Conservation (phyloP, 2,329 filamentous ascomycete species). For the Fusarium sacchari region DNA sequence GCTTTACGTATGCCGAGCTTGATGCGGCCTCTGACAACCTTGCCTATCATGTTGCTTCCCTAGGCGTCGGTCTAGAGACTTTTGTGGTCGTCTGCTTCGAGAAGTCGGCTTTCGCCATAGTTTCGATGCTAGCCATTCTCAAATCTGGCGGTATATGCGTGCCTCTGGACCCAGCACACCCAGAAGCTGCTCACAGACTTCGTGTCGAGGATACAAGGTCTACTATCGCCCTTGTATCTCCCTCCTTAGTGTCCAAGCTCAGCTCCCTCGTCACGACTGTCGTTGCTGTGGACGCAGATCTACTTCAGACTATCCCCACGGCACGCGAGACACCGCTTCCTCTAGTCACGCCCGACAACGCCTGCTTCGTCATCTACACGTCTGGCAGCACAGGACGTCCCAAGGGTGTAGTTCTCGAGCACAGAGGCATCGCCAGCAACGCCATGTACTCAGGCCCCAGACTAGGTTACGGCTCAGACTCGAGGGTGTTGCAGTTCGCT, state of each 20-base stretch:
- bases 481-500: constrained; percentile 32
- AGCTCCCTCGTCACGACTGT: constrained; percentile 1
- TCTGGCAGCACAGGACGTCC: constrained; percentile 31
- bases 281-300: constrained; percentile 10
- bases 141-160: constrained; percentile 33
- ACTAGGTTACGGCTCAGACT: constrained; percentile 18
- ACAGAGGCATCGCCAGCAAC: constrained; percentile 23
- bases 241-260: not conserved
- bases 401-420: constrained; percentile 31
- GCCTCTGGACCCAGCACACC: constrained; percentile 30
- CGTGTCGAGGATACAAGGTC: constrained; percentile 22
- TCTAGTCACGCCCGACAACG: constrained; percentile 3
- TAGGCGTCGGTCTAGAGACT: constrained; percentile 5
- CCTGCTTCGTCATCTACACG: constrained; percentile 35
- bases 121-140: constrained; percentile 29
- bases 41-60: not conserved
- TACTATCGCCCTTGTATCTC: constrained; percentile 20
- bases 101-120: constrained; percentile 24
- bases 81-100: constrained; percentile 30
- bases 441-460: constrained; percentile 11
- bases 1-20: constrained; percentile 32
- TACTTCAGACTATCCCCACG: not conserved
- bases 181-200: constrained; percentile 26
- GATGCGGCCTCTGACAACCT: constrained; percentile 24
- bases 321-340: not conserved